Evolutionary conservation across 441 rosid species (phyloP).

Genomic region (Hypseocharis bilobata): DNA sequence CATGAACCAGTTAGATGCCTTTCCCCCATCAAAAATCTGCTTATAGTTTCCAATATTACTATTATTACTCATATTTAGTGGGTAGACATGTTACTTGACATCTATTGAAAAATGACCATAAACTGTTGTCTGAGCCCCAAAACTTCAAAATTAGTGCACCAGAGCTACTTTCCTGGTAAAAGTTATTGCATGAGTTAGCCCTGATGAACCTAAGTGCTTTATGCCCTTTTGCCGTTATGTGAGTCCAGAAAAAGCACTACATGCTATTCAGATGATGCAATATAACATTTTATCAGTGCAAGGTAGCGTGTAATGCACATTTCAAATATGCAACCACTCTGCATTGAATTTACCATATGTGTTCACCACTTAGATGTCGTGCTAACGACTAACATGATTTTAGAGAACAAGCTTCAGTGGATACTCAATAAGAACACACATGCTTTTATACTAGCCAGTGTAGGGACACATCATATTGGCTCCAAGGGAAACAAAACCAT

Average conservation of each 20-base stretch:
- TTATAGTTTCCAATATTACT: not conserved
- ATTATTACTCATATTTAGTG: not conserved
- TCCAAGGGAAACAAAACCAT: not conserved
- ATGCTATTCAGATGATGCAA: too few species aligned
- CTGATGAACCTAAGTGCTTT: too few species aligned
- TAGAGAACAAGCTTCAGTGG: not conserved
- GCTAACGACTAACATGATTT: not conserved
- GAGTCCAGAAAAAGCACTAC: too few species aligned
- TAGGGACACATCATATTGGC: too few species aligned
- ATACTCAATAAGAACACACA: too few species aligned
- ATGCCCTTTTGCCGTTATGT: too few species aligned
- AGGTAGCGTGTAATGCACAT: slow-evolving; percentile 21
- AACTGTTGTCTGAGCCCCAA: too few species aligned
- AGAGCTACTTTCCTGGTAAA: not conserved
- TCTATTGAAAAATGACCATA: too few species aligned
- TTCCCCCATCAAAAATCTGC: not conserved
- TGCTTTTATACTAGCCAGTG: too few species aligned
- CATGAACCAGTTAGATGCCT: slow-evolving; percentile 48
- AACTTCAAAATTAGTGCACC: too few species aligned
- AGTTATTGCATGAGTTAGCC: too few species aligned
- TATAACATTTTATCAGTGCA: not conserved
- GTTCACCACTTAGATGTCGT: not conserved
- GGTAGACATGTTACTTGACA: too few species aligned
- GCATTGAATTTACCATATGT: not conserved
- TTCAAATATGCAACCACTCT: not conserved